These are phyloP conservation scores for Wickerhamomyces sp. DNA, from an alignment of 1,139 yeast species.

Conservation along the genomic window DNA sequence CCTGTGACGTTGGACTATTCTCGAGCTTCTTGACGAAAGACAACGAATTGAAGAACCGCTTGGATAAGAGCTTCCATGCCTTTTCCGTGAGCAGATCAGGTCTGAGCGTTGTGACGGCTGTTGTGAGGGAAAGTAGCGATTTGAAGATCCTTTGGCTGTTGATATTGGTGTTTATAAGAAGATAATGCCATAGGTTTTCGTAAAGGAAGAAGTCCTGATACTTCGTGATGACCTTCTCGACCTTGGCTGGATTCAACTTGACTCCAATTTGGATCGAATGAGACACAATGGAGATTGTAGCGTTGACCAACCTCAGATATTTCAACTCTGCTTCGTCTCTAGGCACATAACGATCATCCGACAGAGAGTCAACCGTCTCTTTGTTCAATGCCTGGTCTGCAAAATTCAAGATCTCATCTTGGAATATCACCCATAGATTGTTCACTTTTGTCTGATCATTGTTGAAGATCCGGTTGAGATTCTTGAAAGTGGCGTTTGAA, in stretches of 20 bases:
- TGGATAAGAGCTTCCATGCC: slow-evolving; percentile 41
- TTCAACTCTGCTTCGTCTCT: slow-evolving; percentile 66
- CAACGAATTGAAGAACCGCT: slow-evolving; percentile 46
- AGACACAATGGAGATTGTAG: slow-evolving; percentile 46
- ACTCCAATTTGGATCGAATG: slow-evolving; percentile 28
- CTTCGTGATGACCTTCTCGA: slow-evolving; percentile 10
- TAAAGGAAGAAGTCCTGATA: slow-evolving; percentile 31
- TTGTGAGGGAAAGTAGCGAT: slow-evolving; percentile 35
- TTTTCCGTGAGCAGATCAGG: slow-evolving; percentile 24
- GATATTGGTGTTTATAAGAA: slow-evolving; percentile 23
- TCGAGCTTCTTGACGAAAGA: slow-evolving; percentile 32
- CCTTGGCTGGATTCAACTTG: slow-evolving; percentile 10
- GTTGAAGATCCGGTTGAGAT: slow-evolving; percentile 52
- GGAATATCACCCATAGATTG: slow-evolving; percentile 58
- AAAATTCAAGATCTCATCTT: slow-evolving; percentile 49
- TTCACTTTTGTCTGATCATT: slow-evolving; percentile 50
- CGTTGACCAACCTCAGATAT: slow-evolving; percentile 52
- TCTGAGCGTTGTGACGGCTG: slow-evolving; percentile 18
- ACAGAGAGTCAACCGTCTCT: slow-evolving; percentile 59
- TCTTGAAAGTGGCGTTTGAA: slow-evolving; percentile 41
- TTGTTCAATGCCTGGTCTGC: slow-evolving; percentile 44
- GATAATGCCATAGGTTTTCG: slow-evolving; percentile 42
- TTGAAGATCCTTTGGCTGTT: slow-evolving; percentile 45
- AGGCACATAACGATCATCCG: slow-evolving; percentile 70
- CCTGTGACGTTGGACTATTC: slow-evolving; percentile 27